Percentiles rank a stretch among this genome's conserved stretches.
Evolutionary conservation across 2,329 filamentous ascomycete species (phyloP).

Genomic region (Botrytis porri): DNA sequence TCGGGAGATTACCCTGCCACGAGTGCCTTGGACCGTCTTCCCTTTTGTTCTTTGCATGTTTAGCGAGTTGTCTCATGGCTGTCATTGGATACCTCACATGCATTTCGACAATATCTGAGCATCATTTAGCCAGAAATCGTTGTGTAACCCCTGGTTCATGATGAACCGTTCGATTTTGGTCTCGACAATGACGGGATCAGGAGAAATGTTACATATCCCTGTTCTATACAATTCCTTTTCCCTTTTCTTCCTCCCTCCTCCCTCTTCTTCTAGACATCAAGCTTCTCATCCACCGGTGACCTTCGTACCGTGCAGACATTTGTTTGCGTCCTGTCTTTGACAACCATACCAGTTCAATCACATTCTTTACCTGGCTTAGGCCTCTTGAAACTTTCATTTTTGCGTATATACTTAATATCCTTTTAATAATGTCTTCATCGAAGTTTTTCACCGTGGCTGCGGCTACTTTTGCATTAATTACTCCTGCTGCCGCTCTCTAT

Average conservation of each 20-base stretch:
- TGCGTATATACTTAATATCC: conserved; percentile 23
- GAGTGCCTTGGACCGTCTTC: background rate
- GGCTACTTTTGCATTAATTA: conserved; percentile 31
- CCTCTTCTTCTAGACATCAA: conserved; percentile 25
- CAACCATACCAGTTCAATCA: conserved; percentile 31
- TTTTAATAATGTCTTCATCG: conserved; percentile 37
- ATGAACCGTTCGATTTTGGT: conserved; percentile 1
- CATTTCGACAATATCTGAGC: background rate
- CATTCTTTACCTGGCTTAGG: conserved; percentile 31
- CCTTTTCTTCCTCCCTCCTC: conserved; percentile 23
- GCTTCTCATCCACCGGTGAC: conserved; percentile 26
- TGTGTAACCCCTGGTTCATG: background rate
- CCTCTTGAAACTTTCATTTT: conserved; percentile 16
- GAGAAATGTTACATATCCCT: background rate
- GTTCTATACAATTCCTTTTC: background rate
- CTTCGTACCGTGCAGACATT: conserved; percentile 35
- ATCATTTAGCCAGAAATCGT: background rate
- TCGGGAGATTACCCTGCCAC: conserved; percentile 5
- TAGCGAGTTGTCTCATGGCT: background rate
- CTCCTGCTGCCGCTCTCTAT: conserved; percentile 34
- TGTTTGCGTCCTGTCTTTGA: conserved; percentile 40
- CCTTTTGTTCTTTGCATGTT: conserved; percentile 2
- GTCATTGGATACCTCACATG: background rate
- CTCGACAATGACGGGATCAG: background rate
- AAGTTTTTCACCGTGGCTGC: conserved; percentile 31